These are phyloP conservation scores for Nicotiana sylvestris DNA, from an alignment of 257 asterid genomes.

Conservation along the genomic window DNA sequence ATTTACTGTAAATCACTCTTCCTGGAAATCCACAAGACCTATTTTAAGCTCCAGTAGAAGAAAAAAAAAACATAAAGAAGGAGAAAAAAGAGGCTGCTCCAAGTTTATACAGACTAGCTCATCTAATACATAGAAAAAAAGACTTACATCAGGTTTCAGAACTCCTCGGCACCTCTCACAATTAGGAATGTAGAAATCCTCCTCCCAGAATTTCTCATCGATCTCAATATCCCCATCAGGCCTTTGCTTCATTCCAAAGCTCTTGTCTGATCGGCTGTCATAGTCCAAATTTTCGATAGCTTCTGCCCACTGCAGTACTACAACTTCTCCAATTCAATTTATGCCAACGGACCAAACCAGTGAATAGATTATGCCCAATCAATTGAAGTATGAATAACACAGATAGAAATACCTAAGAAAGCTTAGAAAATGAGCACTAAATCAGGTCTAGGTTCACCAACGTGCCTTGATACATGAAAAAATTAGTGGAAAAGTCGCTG, in stretches of 20 bases:
- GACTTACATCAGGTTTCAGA: slow-evolving; percentile 89
- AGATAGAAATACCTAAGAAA: background rate
- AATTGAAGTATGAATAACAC: background rate
- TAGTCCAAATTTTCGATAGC: slow-evolving; percentile 89
- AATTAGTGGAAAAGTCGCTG: background rate
- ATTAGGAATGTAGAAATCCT: slow-evolving; percentile 72
- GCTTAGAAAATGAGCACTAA: background rate
- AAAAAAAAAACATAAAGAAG: background rate
- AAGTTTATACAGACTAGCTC: background rate
- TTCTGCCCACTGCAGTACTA: slow-evolving; percentile 86
- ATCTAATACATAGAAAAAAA: background rate
- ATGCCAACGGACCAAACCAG: background rate
- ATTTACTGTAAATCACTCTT: background rate
- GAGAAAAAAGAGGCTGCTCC: background rate
- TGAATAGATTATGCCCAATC: background rate
- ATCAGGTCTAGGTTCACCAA: background rate
- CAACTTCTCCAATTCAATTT: slow-evolving; percentile 4
- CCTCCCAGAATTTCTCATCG: slow-evolving; percentile 98
- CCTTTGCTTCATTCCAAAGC: slow-evolving; percentile 93
- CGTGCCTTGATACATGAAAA: background rate
- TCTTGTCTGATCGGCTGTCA: slow-evolving; percentile 81
- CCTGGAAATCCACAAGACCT: background rate
- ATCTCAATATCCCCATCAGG: slow-evolving; percentile 99
- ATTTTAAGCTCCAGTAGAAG: background rate
- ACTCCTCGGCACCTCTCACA: slow-evolving; percentile 69